These are phyloP conservation scores for Aegilops sharonensis DNA, from an alignment of 176 grass and related monocot species.

Conservation along the genomic window DNA sequence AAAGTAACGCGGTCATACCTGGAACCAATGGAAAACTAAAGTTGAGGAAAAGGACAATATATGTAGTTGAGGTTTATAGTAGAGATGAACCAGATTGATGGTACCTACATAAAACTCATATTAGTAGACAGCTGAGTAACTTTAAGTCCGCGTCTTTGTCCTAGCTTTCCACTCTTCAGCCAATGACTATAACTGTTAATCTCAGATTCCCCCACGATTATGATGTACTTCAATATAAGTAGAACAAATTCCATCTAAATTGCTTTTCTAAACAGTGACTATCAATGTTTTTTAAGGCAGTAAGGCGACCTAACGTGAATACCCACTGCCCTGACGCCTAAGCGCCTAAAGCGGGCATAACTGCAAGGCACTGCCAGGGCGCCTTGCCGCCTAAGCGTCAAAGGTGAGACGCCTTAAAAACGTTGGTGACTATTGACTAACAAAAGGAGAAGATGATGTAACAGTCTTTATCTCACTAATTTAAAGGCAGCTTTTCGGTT, in stretches of 20 bases:
- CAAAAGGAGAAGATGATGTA: neutral
- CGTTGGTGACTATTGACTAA: neutral
- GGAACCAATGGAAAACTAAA: slow-evolving; percentile 14
- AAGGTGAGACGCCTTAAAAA: neutral
- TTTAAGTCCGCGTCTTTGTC: neutral
- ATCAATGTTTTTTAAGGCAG: too few relatives aligned
- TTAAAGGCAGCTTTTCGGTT: neutral
- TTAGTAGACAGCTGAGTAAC: neutral
- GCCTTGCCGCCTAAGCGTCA: too few relatives aligned
- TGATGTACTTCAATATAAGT: neutral
- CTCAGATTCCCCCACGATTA: neutral
- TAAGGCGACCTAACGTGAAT: too few relatives aligned
- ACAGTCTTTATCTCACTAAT: neutral
- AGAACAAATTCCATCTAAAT: neutral
- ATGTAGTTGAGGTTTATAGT: neutral
- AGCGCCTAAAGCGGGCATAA: too few relatives aligned
- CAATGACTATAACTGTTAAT: neutral
- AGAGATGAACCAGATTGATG: neutral
- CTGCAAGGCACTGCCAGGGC: too few relatives aligned
- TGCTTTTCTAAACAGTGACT: neutral
- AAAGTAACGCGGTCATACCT: slow-evolving; percentile 87
- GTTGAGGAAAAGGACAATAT: neutral
- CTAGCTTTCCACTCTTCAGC: neutral
- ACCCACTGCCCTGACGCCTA: too few relatives aligned
- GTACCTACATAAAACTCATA: neutral